These are phyloP conservation scores for Triticum urartu DNA, from an alignment of 176 grass and related monocot genomes.

Conservation along the genomic window DNA sequence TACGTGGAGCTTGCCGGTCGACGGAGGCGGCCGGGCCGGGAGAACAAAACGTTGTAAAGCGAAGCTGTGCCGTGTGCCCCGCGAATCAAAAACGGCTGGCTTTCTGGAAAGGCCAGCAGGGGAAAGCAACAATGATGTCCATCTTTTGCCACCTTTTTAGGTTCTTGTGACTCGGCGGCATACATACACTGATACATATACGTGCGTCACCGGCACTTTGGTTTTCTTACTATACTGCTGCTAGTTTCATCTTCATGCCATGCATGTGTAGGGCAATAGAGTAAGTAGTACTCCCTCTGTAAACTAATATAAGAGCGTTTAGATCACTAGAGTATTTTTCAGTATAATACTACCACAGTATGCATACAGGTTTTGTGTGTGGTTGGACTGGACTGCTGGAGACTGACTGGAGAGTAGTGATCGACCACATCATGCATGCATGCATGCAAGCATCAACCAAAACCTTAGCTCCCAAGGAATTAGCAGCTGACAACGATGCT, in stretches of 20 bases:
- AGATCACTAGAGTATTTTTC: too few species aligned
- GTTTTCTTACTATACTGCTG: background rate
- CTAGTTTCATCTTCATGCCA: constrained; percentile 5
- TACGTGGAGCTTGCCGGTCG: too few species aligned
- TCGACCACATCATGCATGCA: background rate
- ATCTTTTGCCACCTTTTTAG: constrained; percentile 35
- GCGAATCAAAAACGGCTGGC: constrained; percentile 45
- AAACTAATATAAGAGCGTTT: too few species aligned
- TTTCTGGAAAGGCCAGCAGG: constrained; percentile 42
- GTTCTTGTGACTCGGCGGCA: constrained; percentile 1
- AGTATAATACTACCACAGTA: background rate
- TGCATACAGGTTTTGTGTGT: background rate
- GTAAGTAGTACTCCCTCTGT: too few species aligned
- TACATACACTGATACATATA: background rate
- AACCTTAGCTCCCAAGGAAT: constrained; percentile 61
- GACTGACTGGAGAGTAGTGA: background rate
- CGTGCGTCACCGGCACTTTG: background rate
- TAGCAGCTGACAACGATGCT: constrained; percentile 32
- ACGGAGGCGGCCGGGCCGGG: background rate
- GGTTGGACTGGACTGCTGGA: background rate
- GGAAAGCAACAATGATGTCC: constrained; percentile 44
- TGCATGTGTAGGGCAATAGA: background rate
- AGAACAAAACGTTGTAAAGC: constrained; percentile 46
- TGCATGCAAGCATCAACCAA: background rate
- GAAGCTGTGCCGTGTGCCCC: background rate